These are phyloP conservation scores for Fusarium sp. DNA, from an alignment of 2,329 filamentous ascomycete species.

Conservation along the genomic window DNA sequence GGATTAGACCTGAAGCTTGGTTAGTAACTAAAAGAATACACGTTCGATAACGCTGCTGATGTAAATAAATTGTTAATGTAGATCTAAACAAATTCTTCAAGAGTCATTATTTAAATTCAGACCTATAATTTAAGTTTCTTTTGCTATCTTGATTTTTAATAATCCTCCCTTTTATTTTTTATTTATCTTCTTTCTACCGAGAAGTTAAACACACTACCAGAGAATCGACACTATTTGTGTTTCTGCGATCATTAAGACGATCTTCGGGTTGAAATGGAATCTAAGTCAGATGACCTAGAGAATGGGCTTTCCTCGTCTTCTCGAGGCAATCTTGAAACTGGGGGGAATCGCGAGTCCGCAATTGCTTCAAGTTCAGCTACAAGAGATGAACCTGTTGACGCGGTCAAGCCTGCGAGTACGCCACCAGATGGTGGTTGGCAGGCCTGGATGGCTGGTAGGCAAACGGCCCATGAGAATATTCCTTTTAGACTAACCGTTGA, in stretches of 20 bases:
- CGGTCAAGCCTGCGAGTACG: not conserved
- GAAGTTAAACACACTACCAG: too few relatives aligned
- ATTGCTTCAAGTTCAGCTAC: not conserved
- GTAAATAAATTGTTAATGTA: too few relatives aligned
- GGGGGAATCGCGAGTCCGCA: accelerated
- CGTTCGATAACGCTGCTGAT: too few relatives aligned
- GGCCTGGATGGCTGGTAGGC: not conserved
- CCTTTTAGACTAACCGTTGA: not conserved
- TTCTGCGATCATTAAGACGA: not conserved
- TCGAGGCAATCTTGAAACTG: too few relatives aligned
- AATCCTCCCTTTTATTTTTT: too few relatives aligned
- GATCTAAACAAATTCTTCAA: too few relatives aligned
- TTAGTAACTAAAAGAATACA: too few relatives aligned
- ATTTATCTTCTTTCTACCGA: too few relatives aligned
- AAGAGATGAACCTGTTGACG: accelerated
- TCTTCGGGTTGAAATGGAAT: accelerated
- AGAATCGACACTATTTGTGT: not conserved
- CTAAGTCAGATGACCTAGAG: not conserved
- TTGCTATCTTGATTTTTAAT: too few relatives aligned
- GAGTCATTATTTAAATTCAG: too few relatives aligned
- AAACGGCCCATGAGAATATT: accelerated
- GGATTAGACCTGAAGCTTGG: not conserved
- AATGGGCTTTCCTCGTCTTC: not conserved
- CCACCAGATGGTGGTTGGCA: not conserved
- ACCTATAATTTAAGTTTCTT: too few relatives aligned